phyloP scores from a whole-genome alignment of 306 rosid species.

The Quillaja saponaria region DNA sequence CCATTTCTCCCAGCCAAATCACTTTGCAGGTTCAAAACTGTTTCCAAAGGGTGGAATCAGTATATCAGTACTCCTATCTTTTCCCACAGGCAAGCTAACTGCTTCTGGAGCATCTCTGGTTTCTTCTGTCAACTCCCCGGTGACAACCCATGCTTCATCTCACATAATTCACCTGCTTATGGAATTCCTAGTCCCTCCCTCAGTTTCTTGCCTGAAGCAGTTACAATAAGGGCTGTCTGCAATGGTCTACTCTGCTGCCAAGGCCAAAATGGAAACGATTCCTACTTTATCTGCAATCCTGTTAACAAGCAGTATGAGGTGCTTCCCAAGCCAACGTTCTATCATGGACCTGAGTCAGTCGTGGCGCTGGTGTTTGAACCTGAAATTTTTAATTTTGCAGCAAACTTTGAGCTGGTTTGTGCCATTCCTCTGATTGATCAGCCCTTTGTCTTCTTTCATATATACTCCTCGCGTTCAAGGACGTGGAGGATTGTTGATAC shows the following conservation, averaged over 20 bases:
- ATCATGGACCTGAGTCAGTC: conserved; percentile 25
- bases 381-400: conserved; percentile 21
- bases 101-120: conserved; percentile 33
- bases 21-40: conserved; percentile 39
- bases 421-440: conserved; percentile 19
- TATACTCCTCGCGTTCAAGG: conserved; percentile 43
- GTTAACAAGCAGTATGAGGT: conserved; percentile 22
- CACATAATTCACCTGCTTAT: conserved; percentile 25
- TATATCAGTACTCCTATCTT: conserved; percentile 32
- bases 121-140: conserved; percentile 30
- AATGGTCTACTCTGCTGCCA: conserved; percentile 46
- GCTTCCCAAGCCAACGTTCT: conserved; percentile 31
- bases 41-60: conserved; percentile 38
- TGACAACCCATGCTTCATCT: conserved; percentile 22
- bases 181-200: conserved; percentile 35
- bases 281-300: conserved; percentile 47
- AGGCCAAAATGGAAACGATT: neutral
- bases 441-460: conserved; percentile 29
- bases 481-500: conserved; percentile 35
- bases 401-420: conserved; percentile 36
- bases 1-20: conserved; percentile 45
- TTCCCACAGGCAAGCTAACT: conserved; percentile 28
- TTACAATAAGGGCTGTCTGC: conserved; percentile 21
- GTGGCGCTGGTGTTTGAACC: conserved; percentile 39
- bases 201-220: conserved; percentile 30